Evolutionary conservation across 768 basidiomycete species (phyloP), one percentile per base, ranked within the genome.

Genomic region (Chiua virens): DNA sequence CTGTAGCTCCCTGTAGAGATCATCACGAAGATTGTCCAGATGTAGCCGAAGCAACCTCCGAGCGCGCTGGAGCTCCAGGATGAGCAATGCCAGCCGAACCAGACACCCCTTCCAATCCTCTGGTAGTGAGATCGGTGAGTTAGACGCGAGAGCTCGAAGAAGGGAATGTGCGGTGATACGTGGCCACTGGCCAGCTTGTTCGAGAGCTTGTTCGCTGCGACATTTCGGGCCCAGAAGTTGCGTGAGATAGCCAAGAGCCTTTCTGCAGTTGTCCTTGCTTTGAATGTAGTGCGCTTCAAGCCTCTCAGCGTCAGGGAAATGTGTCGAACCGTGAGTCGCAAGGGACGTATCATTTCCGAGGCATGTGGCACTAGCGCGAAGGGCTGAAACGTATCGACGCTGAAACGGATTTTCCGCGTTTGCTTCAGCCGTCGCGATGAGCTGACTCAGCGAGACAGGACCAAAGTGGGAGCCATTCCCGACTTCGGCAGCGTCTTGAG

Each of bases 61-160:
- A 18, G 73, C 58, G 42, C 70, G 72, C 30, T 78, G 77, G 20
- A 70, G 63, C 14, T 62, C 56, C 1, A 77, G 52, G 8, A 66
- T 49, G 3, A 60, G 53, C 41, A 66, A 53, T 5, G 68, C 64
- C n/a, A 76, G 47, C 15, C 10, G 18, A 14, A 63, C 53, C 17
- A 78, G 55, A 52, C 50, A 61, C 13, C 50, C 28, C 44, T 53
- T 49, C 76, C 77, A 78, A 13, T 54, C 20, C 1, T 45, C 21
- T 2, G 64, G 36, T 20, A 71, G 44, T 7, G 2, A 15, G 3
- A 27, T 55, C 1, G 30, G 20, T 4, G 65, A 64, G 7, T 61
- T 55, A 13, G 63, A 66, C 8, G 68, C 62, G 38, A 77, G 60
- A 8, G 38, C 52, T 17, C 48, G 50, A 17, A 77, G 58, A 17